Percentiles rank a stretch among this genome's conserved stretches.
These are phyloP conservation scores for Ogataea saltuana DNA, from an alignment of 805 yeast species.

Conservation along the genomic window DNA sequence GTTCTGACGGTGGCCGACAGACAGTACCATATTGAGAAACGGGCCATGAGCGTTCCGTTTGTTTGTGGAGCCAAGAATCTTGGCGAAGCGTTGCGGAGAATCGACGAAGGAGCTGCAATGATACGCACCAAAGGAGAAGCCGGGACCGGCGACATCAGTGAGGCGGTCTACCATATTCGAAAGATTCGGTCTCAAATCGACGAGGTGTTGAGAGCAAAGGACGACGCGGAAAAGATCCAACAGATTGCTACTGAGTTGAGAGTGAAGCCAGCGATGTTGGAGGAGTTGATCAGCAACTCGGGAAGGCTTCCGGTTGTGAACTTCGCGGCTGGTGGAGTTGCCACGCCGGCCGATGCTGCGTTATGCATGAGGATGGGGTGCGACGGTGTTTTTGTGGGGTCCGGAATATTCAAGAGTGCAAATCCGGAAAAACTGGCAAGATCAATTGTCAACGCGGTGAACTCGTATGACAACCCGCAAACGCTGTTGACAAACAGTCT, in stretches of 20 bases:
- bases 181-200: conserved; percentile 58
- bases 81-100: conserved; percentile 79
- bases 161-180: conserved; percentile 75
- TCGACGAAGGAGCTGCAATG: conserved; percentile 85
- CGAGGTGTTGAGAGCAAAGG: conserved; percentile 36
- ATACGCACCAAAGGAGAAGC: conserved; percentile 87
- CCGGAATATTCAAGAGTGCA: conserved; percentile 75
- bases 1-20: conserved; percentile 83
- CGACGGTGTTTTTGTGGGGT: conserved; percentile 76
- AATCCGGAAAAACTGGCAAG: conserved; percentile 72
- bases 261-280: conserved; percentile 57
- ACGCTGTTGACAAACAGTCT: conserved; percentile 64
- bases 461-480: conserved; percentile 62
- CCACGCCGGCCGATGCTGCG: conserved; percentile 88
- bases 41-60: conserved; percentile 66
- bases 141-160: conserved; percentile 84
- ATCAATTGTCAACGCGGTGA: conserved; percentile 80
- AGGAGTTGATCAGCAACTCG: conserved; percentile 46
- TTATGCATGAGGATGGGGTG: conserved; percentile 79
- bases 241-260: conserved; percentile 56
- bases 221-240: conserved; percentile 38
- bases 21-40: conserved; percentile 60
- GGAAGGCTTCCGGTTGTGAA: conserved; percentile 80
- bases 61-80: conserved; percentile 83
- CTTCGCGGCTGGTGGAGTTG: conserved; percentile 88